Conservation (phyloP, 768 basidiomycete species). For the Rossbeevera mucosa region DNA sequence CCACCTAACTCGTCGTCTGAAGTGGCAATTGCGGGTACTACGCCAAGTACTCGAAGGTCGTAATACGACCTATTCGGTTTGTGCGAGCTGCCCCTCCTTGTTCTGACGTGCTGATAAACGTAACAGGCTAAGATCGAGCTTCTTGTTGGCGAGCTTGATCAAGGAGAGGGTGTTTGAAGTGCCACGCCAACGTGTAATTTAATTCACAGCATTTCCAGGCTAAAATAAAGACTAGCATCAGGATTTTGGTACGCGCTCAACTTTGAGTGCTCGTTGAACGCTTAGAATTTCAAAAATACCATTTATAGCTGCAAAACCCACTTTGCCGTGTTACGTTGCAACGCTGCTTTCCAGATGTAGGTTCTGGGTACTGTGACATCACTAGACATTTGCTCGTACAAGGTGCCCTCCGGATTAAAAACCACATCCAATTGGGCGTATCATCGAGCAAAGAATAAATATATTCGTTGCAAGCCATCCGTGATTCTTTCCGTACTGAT, state of each 20-base stretch:
- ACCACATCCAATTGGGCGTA: conserved; percentile 64
- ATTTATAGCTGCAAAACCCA: no score
- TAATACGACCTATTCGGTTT: conserved; percentile 59
- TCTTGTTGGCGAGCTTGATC: conserved; percentile 59
- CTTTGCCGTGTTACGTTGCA: no score
- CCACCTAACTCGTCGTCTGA: conserved; percentile 51
- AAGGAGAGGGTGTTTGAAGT: conserved; percentile 48
- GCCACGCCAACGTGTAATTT: neutral
- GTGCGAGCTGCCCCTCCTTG: conserved; percentile 21
- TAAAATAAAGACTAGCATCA: neutral
- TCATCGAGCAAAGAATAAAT: conserved; percentile 64
- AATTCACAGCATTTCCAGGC: neutral
- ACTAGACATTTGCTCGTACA: conserved; percentile 51
- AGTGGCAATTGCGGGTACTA: conserved; percentile 67
- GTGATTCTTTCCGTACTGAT: neutral
- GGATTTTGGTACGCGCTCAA: no score
- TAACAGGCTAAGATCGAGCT: conserved; percentile 59
- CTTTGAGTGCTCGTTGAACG: no score
- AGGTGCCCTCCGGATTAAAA: conserved; percentile 71
- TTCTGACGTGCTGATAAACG: conserved; percentile 4
- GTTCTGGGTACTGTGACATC: neutral
- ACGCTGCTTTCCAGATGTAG: no score
- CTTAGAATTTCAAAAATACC: no score
- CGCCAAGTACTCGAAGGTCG: conserved; percentile 63
- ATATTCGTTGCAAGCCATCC: neutral